Evolutionary conservation across 768 basidiomycete species (phyloP).

Genomic region (Peribolospora kevripleyi): DNA sequence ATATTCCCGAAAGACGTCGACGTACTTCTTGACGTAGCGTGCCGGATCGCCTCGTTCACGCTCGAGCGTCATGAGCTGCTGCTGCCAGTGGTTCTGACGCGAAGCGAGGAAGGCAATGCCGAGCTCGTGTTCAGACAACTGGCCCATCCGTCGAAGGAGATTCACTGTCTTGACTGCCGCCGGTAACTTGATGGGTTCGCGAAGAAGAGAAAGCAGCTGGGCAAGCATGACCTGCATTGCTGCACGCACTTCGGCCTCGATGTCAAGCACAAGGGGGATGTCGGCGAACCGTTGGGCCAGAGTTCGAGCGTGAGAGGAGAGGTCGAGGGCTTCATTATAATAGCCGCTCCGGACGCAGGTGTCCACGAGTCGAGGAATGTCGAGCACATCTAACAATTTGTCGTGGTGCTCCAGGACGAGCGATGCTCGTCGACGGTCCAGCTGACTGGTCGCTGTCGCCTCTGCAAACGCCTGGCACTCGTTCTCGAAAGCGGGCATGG

Average conservation of each 20-base stretch:
- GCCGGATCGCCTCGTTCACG: conserved; percentile 46
- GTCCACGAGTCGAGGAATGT: no score
- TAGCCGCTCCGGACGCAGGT: no score
- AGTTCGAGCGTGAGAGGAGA: no score
- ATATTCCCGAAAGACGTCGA: conserved; percentile 76
- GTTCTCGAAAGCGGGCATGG: conserved; percentile 53
- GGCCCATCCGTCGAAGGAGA: conserved; percentile 62
- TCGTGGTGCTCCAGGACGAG: no score
- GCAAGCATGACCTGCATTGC: no score
- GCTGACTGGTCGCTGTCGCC: no score
- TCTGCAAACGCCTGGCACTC: conserved; percentile 41
- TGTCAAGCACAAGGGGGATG: no score
- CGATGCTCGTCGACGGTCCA: no score
- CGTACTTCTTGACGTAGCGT: conserved; percentile 57
- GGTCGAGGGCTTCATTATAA: no score
- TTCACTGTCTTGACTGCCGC: conserved; percentile 71
- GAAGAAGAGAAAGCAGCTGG: conserved; percentile 23
- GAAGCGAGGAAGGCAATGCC: conserved; percentile 62
- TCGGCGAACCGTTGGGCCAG: no score
- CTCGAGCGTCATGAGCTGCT: conserved; percentile 28
- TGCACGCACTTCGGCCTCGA: no score
- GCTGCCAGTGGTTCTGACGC: conserved; percentile 28
- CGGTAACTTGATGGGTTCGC: conserved; percentile 69
- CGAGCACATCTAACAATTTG: no score
- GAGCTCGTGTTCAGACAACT: conserved; percentile 45